These are phyloP conservation scores for Trifolium pratense DNA, from an alignment of 306 rosid genomes.

Conservation along the genomic window DNA sequence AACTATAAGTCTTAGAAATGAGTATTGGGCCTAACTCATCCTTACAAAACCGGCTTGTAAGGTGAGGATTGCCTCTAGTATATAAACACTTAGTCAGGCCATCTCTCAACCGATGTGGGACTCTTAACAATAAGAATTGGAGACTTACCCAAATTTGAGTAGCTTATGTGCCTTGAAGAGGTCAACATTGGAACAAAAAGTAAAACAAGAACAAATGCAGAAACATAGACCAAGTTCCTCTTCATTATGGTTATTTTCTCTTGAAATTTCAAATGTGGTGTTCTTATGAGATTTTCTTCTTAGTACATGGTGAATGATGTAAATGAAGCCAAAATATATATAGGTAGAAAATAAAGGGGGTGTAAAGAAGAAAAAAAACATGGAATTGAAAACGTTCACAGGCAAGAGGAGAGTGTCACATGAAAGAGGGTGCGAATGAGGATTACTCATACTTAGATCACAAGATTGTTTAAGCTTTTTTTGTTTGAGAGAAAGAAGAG, in stretches of 20 bases:
- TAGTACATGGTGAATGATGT: neutral
- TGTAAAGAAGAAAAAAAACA: neutral
- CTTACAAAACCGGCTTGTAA: too few species aligned
- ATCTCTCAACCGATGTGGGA: too few species aligned
- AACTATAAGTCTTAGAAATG: too few species aligned
- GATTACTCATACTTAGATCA: constrained; percentile 47
- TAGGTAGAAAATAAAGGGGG: neutral
- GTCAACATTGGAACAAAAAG: constrained; percentile 49
- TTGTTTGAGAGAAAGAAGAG: constrained; percentile 46
- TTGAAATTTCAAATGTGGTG: neutral
- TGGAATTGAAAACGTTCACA: constrained; percentile 78
- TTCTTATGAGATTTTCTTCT: neutral
- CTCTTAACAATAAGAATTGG: too few species aligned
- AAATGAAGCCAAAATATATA: constrained; percentile 10
- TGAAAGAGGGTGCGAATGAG: constrained; percentile 50
- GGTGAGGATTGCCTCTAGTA: too few species aligned
- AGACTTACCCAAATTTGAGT: constrained; percentile 51
- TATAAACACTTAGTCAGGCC: too few species aligned
- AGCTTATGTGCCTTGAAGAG: constrained; percentile 59
- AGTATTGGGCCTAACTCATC: too few species aligned
- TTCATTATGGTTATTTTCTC: constrained; percentile 36
- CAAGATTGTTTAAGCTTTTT: constrained; percentile 53
- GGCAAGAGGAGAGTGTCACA: constrained; percentile 64
- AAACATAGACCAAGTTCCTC: constrained; percentile 44
- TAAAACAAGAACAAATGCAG: constrained; percentile 38